Evolutionary conservation across 1,139 yeast species (phyloP).

Genomic region (Arxiozyma telluris): DNA sequence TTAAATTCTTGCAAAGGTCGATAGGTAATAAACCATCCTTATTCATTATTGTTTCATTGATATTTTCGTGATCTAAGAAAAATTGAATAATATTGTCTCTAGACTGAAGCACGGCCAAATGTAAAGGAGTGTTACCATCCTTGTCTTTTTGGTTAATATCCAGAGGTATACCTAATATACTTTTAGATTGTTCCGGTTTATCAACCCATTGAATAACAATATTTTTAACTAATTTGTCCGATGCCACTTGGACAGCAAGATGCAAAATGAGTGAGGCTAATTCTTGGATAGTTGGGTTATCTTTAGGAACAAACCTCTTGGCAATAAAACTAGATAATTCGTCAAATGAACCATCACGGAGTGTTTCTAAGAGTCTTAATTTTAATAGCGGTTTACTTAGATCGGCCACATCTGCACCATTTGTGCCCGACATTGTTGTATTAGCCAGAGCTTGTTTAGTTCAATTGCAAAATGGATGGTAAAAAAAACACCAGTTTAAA

Average conservation of each 20-base stretch:
- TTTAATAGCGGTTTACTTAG: conserved; percentile 38
- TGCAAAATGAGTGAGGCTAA: conserved; percentile 43
- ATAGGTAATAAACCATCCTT: conserved; percentile 69
- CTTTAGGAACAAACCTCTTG: conserved; percentile 16
- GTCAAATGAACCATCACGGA: conserved; percentile 8
- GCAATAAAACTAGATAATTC: conserved; percentile 25
- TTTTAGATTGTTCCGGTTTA: conserved; percentile 3
- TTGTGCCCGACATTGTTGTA: background rate
- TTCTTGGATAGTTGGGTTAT: conserved; percentile 32
- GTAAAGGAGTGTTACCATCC: conserved; percentile 88
- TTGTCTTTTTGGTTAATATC: conserved; percentile 70
- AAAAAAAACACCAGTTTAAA: too few species aligned
- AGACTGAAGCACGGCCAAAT: conserved; percentile 70
- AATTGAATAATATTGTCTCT: conserved; percentile 67
- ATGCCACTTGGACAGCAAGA: conserved; percentile 84
- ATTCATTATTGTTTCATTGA: conserved; percentile 81
- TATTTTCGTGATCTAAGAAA: conserved; percentile 45
- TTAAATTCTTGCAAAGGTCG: conserved; percentile 64
- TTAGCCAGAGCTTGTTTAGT: background rate
- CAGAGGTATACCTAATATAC: conserved; percentile 17
- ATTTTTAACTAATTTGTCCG: conserved; percentile 42
- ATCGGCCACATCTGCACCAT: background rate
- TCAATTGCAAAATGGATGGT: background rate
- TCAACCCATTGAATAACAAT: conserved; percentile 24
- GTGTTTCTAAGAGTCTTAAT: conserved; percentile 7